A percentile compares a stretch with the other conserved stretches of the same genome.
Conservation (phyloP, 2,329 filamentous ascomycete genomes). For the Sporothrix brunneoviolacea region DNA sequence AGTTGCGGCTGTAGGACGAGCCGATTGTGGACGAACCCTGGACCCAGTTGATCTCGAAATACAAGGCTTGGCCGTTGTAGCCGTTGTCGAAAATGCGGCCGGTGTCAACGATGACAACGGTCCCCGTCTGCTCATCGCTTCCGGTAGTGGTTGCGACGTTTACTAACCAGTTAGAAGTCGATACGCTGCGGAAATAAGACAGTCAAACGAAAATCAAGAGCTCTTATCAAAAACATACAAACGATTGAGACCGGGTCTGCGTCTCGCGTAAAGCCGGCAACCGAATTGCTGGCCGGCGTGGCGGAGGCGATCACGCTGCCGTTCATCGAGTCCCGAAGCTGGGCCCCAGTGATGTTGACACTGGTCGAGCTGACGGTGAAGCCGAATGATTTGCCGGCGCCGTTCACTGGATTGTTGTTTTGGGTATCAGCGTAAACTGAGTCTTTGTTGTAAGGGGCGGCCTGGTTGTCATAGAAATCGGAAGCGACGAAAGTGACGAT, state of each 20-base stretch:
- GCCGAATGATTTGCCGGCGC: neutral
- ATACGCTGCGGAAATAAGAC: too few species aligned
- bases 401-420: too few species aligned
- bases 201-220: too few species aligned
- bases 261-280: too few species aligned
- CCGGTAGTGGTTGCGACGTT: too few species aligned
- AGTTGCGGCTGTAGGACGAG: slow-evolving; percentile 10
- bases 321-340: neutral
- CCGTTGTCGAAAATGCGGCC: neutral
- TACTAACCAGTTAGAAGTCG: too few species aligned
- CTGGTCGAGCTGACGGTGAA: neutral
- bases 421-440: neutral
- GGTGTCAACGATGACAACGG: neutral
- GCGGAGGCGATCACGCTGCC: neutral
- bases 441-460: neutral
- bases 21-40: neutral
- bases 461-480: neutral
- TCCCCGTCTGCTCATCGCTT: neutral
- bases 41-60: slow-evolving; percentile 5
- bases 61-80: neutral
- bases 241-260: neutral
- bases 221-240: neutral
- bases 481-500: neutral
- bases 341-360: neutral
- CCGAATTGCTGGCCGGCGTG: too few species aligned